Evolutionary conservation across 1,139 yeast genomes (phyloP).

Genomic region (Barnettozyma hawaiiensis): DNA sequence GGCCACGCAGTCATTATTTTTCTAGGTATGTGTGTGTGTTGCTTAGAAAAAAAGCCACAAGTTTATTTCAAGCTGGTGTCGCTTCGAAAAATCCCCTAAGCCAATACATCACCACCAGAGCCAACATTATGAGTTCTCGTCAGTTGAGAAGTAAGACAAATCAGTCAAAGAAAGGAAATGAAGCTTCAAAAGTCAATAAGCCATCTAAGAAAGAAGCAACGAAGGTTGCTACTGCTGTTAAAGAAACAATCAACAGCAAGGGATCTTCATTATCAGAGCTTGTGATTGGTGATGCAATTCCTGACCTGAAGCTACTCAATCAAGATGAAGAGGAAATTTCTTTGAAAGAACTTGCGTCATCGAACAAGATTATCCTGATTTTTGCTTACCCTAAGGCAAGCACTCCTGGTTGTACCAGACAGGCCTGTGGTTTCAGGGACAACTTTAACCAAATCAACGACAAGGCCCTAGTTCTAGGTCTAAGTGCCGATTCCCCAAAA

Average conservation of each 20-base stretch:
- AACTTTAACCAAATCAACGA: conserved; percentile 49
- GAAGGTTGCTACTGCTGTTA: not conserved
- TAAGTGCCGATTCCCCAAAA: conserved; percentile 68
- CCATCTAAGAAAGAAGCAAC: not conserved
- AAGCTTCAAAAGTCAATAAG: conserved; percentile 5
- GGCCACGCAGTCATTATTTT: too few species aligned
- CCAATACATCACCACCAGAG: too few species aligned
- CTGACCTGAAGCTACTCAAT: conserved; percentile 55
- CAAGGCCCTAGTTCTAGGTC: conserved; percentile 54
- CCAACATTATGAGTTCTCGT: not conserved
- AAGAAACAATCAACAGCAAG: conserved; percentile 2
- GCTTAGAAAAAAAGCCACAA: too few species aligned
- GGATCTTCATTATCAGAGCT: conserved; percentile 26
- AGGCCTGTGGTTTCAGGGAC: conserved; percentile 83
- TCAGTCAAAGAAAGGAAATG: not conserved
- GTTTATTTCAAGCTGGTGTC: too few species aligned
- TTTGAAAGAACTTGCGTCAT: conserved; percentile 41
- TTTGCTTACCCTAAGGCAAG: conserved; percentile 89
- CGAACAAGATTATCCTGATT: conserved; percentile 50
- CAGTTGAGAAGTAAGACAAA: not conserved
- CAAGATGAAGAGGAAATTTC: conserved; percentile 62
- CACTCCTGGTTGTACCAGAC: conserved; percentile 94
- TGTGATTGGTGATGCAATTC: conserved; percentile 64
- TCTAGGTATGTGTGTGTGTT: too few species aligned
- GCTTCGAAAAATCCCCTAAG: too few species aligned